phyloP scores from a whole-genome alignment of 176 grass and related monocot species.

The Oryza longistaminata region DNA sequence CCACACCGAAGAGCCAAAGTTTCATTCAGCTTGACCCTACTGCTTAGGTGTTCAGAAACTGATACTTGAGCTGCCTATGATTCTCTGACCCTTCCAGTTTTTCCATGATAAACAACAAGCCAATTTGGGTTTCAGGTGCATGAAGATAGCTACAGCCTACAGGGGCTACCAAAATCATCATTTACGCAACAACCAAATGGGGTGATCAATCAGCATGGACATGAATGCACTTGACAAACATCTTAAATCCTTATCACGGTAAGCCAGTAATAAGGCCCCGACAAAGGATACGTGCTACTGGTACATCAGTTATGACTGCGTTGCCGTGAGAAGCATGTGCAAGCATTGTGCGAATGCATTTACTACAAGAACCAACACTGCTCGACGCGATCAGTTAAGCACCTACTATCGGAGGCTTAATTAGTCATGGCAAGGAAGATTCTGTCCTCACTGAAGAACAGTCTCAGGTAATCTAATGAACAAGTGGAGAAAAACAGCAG shows the following conservation, averaged over 20 bases:
- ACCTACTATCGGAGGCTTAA: not conserved
- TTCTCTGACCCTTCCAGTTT: conserved; percentile 12
- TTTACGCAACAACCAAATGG: not conserved
- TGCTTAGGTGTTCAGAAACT: conserved; percentile 45
- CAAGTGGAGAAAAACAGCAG: not conserved
- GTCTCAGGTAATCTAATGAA: not conserved
- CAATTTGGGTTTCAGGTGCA: not conserved
- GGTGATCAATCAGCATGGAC: conserved; percentile 9
- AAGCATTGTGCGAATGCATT: not conserved
- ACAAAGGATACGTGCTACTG: not conserved
- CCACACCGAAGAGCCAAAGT: not conserved
- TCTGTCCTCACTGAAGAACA: not conserved
- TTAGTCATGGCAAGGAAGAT: not conserved
- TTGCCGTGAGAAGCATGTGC: not conserved
- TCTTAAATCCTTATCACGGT: not conserved
- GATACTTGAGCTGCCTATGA: conserved; percentile 49
- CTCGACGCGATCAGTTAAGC: not conserved
- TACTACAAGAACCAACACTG: conserved; percentile 1
- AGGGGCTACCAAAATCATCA: not conserved
- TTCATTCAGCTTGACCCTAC: conserved; percentile 38
- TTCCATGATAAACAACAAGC: not conserved
- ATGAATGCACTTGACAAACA: not conserved
- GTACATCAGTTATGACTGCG: not conserved
- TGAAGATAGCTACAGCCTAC: not conserved
- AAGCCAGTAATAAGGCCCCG: not conserved